Base-by-base conservation (phyloP, 139 green algal genomes). In the Micractinium sp. region DNA sequence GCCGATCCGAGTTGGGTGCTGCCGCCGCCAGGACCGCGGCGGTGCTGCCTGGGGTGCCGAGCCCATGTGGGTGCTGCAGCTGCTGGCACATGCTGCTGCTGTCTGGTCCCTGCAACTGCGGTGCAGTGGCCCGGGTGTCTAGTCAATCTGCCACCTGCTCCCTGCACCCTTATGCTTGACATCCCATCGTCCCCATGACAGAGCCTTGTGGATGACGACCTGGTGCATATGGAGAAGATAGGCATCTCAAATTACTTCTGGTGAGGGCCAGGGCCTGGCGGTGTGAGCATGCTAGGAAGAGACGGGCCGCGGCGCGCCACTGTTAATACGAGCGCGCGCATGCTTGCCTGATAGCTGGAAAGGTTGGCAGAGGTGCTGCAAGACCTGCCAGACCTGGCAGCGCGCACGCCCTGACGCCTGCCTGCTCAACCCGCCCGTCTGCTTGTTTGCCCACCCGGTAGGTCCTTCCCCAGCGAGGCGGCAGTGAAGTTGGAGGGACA, bases 221-320 rank as follows among this genome's bases (percentile, higher is more conserved):
- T 97, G 81, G 95, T 97, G 29, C 92, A 96, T 73, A 3, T 93
- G 35, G 96, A 98, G 86, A 96, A 95, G 89, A 97, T 98, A 82
- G 96, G 96, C 47, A 90, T 85, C 53, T 94, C 88, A 38, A 98
- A 97, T 86, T 98, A 95, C 88, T 97, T 95, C 82, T 98, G 96
- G 96, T 53, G 35, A 80, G 33, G 0, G 71, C 71, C 31, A 33
- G 29, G 63, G 67, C 67, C 25, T 29, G 67, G 67, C 67, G 33
- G 67, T 1, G 67, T 13, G 23, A 16, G 67, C 67, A 13, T 9
- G 63, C 47, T 9, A 56, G 47, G 7, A 9, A 56, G 47, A 56
- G 47, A 56, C 7, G 47, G 9, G 47, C 7, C 7, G 47, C 47
- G 47, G 47, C 47, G 47, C 47, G 47, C 47, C 9, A 9, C 47